Conservation (phyloP, 2,329 filamentous ascomycete genomes). For the Fusarium pseudocircinatum region DNA sequence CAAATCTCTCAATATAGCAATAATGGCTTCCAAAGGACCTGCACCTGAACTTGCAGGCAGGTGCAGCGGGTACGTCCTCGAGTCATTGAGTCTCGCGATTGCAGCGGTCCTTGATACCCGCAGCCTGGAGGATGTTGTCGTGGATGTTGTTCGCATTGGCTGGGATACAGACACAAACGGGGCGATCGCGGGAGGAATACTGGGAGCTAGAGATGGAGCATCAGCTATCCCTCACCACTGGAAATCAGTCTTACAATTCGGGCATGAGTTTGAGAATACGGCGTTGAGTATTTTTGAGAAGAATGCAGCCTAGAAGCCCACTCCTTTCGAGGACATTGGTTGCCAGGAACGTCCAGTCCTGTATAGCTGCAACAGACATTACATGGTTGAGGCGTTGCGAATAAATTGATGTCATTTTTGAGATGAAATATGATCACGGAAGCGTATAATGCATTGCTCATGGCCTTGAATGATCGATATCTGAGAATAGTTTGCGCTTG, state of each 20-base stretch:
- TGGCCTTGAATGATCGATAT: background rate
- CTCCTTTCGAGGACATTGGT: background rate
- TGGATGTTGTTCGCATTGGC: slow-evolving; percentile 57
- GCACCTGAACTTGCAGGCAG: slow-evolving; percentile 39
- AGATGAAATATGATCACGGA: background rate
- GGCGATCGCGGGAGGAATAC: slow-evolving; percentile 56
- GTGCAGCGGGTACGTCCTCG: slow-evolving; percentile 55
- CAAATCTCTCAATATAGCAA: slow-evolving; percentile 36
- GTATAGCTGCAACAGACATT: background rate
- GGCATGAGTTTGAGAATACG: slow-evolving; percentile 46
- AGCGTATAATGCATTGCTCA: background rate
- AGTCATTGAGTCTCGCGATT: slow-evolving; percentile 53
- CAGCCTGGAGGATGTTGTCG: slow-evolving; percentile 54
- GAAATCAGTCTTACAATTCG: slow-evolving; percentile 53
- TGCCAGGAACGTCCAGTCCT: background rate
- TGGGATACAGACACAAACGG: slow-evolving; percentile 59
- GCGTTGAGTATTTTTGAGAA: slow-evolving; percentile 7
- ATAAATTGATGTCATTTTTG: background rate
- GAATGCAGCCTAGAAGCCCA: background rate
- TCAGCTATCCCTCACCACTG: slow-evolving; percentile 54
- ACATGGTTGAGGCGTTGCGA: rapidly evolving
- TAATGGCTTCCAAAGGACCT: slow-evolving; percentile 48
- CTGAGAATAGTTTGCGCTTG: background rate
- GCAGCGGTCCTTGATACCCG: slow-evolving; percentile 54
- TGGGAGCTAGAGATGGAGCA: slow-evolving; percentile 57